Base-by-base conservation (phyloP, 2,329 filamentous ascomycete genomes). In the Trichoderma cornu-damae region DNA sequence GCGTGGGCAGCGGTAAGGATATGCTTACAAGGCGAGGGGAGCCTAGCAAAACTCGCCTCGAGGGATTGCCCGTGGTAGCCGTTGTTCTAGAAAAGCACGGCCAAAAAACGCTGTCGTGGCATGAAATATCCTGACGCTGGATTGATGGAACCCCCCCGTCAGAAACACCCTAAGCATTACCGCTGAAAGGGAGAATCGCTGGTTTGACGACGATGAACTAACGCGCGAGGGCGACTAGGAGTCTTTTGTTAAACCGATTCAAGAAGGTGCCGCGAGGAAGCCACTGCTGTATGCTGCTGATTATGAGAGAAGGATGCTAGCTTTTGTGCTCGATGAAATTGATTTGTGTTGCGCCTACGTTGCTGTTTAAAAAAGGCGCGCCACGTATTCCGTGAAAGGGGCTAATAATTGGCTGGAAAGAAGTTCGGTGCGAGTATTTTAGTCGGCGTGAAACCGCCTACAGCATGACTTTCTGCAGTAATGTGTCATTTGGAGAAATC, bases 261-360 rank as follows among this genome's bases (percentile, higher is more conserved):
- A 24, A 58, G 55, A 52, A 52, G 38, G 55, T 51, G 55, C 42
- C 32, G 55, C 48, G 55, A 58, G 49, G 6, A 46, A 46, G 14
- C 42, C 16, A 34, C 48, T 20, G 32, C 5, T 58, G 20, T 46
- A 42, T 24, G 20, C 49, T 32, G 49, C 16, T 38, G 14, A 12
- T 46, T 26, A 26, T 35, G 6, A 3, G 51, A 22, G 47, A 30
- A 52, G 51, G 51, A 55, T 55, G 51, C 16, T 28, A n/a, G n/a
- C n/a, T 55, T 22, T 37, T 43, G 51, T 38, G 42, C 28, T 37
- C 42, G 37, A 47, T 20, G 51, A 46, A 26, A 26, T 24, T 28
- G 12, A 55, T 4, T 44, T 47, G 51, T 46, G 51, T 47, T 55
- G 51, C 51, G 38, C 42, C 32, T 55, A 30, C 42, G 22, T 18